These are phyloP conservation scores for Pyrus betulifolia DNA, from an alignment of 306 rosid species.

Conservation along the genomic window DNA sequence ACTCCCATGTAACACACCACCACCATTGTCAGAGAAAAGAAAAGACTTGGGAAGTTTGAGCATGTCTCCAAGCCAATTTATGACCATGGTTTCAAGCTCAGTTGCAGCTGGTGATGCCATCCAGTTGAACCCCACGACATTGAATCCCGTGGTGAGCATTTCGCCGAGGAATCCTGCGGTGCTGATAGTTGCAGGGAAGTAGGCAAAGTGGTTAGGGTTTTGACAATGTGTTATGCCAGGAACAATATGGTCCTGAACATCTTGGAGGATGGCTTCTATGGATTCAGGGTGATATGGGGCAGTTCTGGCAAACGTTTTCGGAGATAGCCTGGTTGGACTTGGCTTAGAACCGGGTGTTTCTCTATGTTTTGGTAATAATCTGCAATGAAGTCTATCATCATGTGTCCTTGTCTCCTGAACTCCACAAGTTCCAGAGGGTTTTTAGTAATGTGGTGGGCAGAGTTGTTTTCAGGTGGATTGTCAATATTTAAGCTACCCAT, in stretches of 20 bases:
- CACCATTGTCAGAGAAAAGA: constrained; percentile 25
- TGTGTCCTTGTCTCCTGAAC: constrained; percentile 32
- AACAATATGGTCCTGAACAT: constrained; percentile 17
- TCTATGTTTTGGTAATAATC: constrained; percentile 27
- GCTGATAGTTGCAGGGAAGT: constrained; percentile 14
- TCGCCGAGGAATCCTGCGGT: constrained; percentile 27
- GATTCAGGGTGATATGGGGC: constrained; percentile 26
- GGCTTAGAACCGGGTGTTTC: constrained; percentile 27
- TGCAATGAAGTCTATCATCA: constrained; percentile 30
- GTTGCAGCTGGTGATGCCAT: constrained; percentile 40
- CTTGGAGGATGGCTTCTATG: constrained; percentile 28
- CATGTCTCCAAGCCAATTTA: constrained; percentile 42
- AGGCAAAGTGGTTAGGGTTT: constrained; percentile 25
- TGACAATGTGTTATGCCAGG: constrained; percentile 44
- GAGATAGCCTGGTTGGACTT: constrained; percentile 29
- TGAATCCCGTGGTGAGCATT: constrained; percentile 29
- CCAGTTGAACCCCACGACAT: constrained; percentile 35
- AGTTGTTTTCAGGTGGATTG: background rate
- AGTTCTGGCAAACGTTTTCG: constrained; percentile 7
- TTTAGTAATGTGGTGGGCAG: background rate
- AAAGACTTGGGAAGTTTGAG: constrained; percentile 32
- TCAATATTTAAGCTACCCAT: constrained; percentile 8
- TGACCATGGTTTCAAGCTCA: constrained; percentile 31
- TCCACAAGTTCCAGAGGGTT: constrained; percentile 22
- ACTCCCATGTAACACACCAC: constrained; percentile 34